Base-by-base conservation (phyloP, 2,329 filamentous ascomycete species). In the Trichoderma atroviride region DNA sequence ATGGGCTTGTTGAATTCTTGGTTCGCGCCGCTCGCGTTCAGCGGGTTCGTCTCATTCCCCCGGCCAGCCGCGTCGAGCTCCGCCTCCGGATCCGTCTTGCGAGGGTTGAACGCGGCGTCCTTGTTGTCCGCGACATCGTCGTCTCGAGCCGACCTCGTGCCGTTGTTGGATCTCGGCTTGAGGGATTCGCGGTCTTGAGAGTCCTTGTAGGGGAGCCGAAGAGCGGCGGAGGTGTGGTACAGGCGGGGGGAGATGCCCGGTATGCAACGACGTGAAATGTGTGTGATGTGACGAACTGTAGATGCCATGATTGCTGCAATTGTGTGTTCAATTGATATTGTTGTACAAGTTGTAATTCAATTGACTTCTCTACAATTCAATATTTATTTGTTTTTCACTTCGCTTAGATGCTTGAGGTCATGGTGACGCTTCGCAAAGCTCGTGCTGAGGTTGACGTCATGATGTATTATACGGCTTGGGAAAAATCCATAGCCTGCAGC, bases 101-200 rank as follows among this genome's bases (percentile, higher is more conserved):
- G 79, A 0, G 89, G 88, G 76, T 93, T 85, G 79, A 92, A 96
- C 0, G 93, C 90, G 0, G 89, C 85, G 53, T 89, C 83, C 4
- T 82, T 77, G 69, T 86, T 82, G 0, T 85, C 83, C 0, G 89
- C 85, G 14, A 81, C 80, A 55, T 87, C 84, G 57, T 89, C 83
- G 74, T 91, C 92, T 0, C 87, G 87, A 4, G 88, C 91, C 61
- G 88, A 89, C 76, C 90, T 88, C 69, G 88, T 87, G 79, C 90
- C 88, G 77, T 96, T 92, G 66, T 85, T 88, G 2, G 86, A 80
- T 40, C 87, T 83, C 0, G 91, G 88, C 70, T 91, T 87, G 40
- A 96, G 84, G 3, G 84, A 84, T 72, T 90, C 85, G 63, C 88
- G 86, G 76, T 90, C 85, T 72, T 86, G 83, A 62, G 82, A 78